Conservation (phyloP, 2,329 filamentous ascomycete genomes). For the Cordyceps farinosa region DNA sequence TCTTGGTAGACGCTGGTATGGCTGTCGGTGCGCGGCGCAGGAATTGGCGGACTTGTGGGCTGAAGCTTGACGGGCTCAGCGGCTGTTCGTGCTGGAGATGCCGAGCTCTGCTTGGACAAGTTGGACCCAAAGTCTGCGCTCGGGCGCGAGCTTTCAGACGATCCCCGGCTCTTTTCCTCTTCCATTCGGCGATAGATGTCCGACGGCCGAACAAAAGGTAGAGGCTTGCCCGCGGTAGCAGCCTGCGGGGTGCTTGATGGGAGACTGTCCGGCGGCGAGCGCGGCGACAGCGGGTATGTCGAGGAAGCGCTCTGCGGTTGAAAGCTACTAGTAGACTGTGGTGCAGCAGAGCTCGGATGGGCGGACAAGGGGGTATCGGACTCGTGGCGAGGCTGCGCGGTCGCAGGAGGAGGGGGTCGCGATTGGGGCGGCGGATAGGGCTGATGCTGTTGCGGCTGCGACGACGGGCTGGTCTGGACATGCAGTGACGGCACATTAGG, state of each 20-base stretch:
- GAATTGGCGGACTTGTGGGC: slow-evolving; percentile 5
- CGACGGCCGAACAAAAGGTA: slow-evolving; percentile 66
- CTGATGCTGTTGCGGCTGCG: slow-evolving; percentile 8
- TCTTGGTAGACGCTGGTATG: not conserved
- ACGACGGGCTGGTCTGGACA: slow-evolving; percentile 24
- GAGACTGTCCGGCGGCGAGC: slow-evolving; percentile 10
- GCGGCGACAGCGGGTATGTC: slow-evolving; percentile 12
- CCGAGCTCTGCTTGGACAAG: slow-evolving; percentile 23
- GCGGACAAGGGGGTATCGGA: not conserved
- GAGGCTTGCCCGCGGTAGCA: slow-evolving; percentile 38
- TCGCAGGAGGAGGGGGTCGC: slow-evolving; percentile 3
- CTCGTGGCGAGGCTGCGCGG: not conserved
- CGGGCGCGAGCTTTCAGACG: slow-evolving; percentile 54
- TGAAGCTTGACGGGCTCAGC: slow-evolving; percentile 22
- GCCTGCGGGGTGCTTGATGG: not conserved
- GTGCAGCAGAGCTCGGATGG: not conserved
- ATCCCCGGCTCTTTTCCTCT: slow-evolving; percentile 55
- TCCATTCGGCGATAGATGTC: slow-evolving; percentile 73
- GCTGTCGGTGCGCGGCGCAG: slow-evolving; percentile 28
- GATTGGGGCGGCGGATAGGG: not conserved
- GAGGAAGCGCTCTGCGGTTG: slow-evolving; percentile 12
- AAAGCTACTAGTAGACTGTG: not conserved
- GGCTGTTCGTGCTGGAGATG: slow-evolving; percentile 15
- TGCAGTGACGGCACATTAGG: slow-evolving; percentile 23
- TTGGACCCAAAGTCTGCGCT: slow-evolving; percentile 46